phyloP scores from a whole-genome alignment of 768 basidiomycete genomes.

The Mycena albidolilacea region DNA sequence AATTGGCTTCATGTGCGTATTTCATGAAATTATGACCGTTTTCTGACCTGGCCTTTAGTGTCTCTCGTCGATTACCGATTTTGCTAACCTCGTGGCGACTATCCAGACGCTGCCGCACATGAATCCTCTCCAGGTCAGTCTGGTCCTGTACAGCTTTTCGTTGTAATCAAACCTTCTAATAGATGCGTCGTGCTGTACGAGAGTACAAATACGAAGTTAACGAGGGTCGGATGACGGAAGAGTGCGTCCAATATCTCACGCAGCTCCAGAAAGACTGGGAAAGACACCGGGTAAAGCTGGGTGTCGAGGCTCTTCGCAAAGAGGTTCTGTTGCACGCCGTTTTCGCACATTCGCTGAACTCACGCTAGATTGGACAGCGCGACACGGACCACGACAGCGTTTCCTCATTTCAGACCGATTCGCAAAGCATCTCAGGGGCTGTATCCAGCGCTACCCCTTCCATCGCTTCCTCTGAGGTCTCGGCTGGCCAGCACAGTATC shows the following conservation, averaged over 20 bases:
- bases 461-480: conserved; percentile 53
- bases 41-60: conserved; percentile 61
- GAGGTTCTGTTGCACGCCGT: conserved; percentile 64
- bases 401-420: conserved; percentile 65
- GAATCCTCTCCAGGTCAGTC: conserved; percentile 89
- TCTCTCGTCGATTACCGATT: conserved; percentile 89
- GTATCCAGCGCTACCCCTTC: conserved; percentile 50
- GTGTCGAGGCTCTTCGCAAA: conserved; percentile 87
- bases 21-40: background rate
- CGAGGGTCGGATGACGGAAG: conserved; percentile 93
- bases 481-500: conserved; percentile 69
- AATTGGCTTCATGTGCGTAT: conserved; percentile 85
- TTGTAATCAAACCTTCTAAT: conserved; percentile 10
- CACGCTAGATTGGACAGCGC: conserved; percentile 72
- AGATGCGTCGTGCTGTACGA: conserved; percentile 95
- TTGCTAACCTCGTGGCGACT: conserved; percentile 89
- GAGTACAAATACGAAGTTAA: conserved; percentile 96
- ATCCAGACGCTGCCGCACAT: conserved; percentile 89
- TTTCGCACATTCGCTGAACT: conserved; percentile 22
- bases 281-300: conserved; percentile 86
- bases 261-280: conserved; percentile 99
- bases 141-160: background rate
- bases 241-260: conserved; percentile 93
- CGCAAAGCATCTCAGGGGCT: conserved; percentile 43
- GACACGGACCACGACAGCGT: conserved; percentile 76